phyloP scores from a whole-genome alignment of 768 basidiomycete genomes.

The Lanmaoa rubissima region DNA sequence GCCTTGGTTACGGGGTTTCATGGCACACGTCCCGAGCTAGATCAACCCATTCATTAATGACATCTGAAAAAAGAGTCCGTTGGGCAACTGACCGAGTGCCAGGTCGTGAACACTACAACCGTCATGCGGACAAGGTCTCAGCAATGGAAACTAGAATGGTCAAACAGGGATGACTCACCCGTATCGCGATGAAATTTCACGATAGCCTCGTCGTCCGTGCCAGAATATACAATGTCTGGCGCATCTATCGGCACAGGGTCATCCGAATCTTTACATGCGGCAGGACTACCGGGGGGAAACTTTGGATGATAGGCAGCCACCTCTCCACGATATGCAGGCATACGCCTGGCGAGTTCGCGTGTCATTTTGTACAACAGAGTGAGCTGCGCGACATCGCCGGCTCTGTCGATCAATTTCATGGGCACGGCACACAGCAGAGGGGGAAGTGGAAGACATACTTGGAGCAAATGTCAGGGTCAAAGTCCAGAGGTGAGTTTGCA shows the following conservation, averaged over 20 bases:
- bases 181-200: slow-evolving; percentile 23
- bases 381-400: slow-evolving; percentile 43
- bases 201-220: slow-evolving; percentile 35
- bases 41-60: not conserved
- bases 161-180: slow-evolving; percentile 1
- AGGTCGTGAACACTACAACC: slow-evolving; percentile 3
- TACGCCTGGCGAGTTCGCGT: slow-evolving; percentile 55
- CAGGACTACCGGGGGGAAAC: slow-evolving; percentile 31
- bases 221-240: slow-evolving; percentile 34
- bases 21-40: slow-evolving; percentile 65
- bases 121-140: not conserved
- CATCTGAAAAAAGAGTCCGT: no score
- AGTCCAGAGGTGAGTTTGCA: slow-evolving; percentile 40
- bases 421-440: not conserved
- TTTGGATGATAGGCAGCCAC: slow-evolving; percentile 20
- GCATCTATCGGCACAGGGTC: slow-evolving; percentile 25
- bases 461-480: slow-evolving; percentile 45
- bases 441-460: slow-evolving; percentile 31
- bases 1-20: slow-evolving; percentile 57
- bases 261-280: slow-evolving; percentile 19
- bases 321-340: slow-evolving; percentile 35
- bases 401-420: not conserved
- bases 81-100: slow-evolving; percentile 17
- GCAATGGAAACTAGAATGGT: no score
- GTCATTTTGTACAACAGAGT: slow-evolving; percentile 53